These are phyloP conservation scores for Primulina huaijiensis DNA, from an alignment of 257 asterid genomes.

Conservation along the genomic window DNA sequence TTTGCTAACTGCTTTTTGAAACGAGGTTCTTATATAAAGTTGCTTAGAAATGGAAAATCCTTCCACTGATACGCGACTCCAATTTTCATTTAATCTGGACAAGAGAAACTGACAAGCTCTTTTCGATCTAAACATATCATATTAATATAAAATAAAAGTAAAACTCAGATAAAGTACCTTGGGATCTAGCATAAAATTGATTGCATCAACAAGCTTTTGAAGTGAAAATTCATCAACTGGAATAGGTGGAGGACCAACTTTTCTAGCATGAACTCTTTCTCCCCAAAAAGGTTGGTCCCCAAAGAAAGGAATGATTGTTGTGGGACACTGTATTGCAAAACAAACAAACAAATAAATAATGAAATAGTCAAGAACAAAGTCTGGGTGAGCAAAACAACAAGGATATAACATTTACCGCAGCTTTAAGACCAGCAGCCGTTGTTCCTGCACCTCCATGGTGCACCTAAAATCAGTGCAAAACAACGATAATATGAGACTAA, in stretches of 20 bases:
- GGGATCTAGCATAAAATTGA: constrained; percentile 70
- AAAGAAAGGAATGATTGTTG: constrained; percentile 85
- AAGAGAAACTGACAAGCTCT: not conserved
- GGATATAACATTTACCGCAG: constrained; percentile 56
- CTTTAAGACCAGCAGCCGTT: constrained; percentile 97
- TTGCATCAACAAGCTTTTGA: constrained; percentile 63
- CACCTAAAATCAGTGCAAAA: constrained; percentile 51
- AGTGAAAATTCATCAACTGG: constrained; percentile 85
- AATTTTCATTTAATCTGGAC: too few relatives aligned
- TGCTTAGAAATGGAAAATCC: too few relatives aligned
- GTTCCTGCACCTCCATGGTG: constrained; percentile 99
- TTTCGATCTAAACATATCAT: not conserved
- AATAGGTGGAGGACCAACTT: constrained; percentile 85
- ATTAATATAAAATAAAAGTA: not conserved
- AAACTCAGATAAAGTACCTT: constrained; percentile 43
- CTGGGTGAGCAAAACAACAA: not conserved
- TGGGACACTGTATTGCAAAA: constrained; percentile 64
- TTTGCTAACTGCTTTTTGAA: not conserved
- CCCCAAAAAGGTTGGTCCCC: constrained; percentile 99
- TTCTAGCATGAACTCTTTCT: constrained; percentile 82
- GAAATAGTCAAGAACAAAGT: constrained; percentile 13
- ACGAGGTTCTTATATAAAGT: too few relatives aligned
- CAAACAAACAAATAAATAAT: not conserved
- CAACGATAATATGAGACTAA: not conserved
- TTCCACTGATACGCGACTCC: too few relatives aligned